Evolutionary conservation across 192 early-diverging fungal species (phyloP), one percentile per base, ranked within the genome.

Genomic region (Phycomyces blakesleeanus): DNA sequence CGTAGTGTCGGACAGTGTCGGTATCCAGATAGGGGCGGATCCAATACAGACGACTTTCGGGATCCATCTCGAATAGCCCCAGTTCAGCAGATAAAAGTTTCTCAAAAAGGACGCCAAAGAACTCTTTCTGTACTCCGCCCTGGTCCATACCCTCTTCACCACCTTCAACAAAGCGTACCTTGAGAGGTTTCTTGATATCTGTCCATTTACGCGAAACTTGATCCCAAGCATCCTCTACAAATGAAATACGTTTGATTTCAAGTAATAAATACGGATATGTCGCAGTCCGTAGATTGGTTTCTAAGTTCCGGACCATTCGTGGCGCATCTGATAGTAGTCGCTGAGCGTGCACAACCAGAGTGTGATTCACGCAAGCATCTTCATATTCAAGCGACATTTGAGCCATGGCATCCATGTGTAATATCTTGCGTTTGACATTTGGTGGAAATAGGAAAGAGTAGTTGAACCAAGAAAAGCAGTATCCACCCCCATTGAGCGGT

Each of bases 91-190:
- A 78, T 68, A 98, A 69, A 29, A 96, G 78, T 64, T 84, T 73
- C 20, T 81, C 80, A 34, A 96, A 69, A 42, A 98, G 59, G 20
- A 88, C 81, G 47, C 91, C 88, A 68, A 95, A 94, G 72, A 93
- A 92, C 75, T 98, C 96, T 74, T 98, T 98, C 42, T 95, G 94
- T 16, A 98, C 93, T 27, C 96, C 96, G 59, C 95, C 95, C 80
- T 93, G 91, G 63, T 98, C 95, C 80, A 92, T 86, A 8, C 93
- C 95, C 69, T 94, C 90, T 64, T 98, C 95, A 22, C 93, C 93
- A 41, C 90, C 88, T 18, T 86, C 87, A 0, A 93, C 83, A 76
- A 96, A 98, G 49, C 85, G 82, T 24, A 95, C 88, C 63, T 91
- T 90, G 25, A 93, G 79, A 3, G 91, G 91, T 38, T 91, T 91